Conservation (phyloP, 108 stramenopile species). For the Conticribra guillardii region DNA sequence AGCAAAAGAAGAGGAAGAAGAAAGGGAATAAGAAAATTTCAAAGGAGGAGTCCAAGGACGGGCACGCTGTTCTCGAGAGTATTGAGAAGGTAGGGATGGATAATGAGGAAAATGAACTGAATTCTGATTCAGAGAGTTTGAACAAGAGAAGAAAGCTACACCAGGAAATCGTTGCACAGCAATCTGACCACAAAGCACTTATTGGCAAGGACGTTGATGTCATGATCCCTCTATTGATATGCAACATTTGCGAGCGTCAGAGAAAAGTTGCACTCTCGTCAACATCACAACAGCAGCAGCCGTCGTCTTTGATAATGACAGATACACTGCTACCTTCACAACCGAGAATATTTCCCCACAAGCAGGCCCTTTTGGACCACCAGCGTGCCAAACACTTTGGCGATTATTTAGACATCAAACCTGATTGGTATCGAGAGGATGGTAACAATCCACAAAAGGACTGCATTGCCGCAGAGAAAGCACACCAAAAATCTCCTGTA, state of each 20-base stretch:
- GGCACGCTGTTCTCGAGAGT: not conserved
- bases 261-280: too few species aligned
- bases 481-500: not conserved
- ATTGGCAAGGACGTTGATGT: too few species aligned
- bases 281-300: too few species aligned
- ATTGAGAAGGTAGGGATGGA: too few species aligned
- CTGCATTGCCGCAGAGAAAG: not conserved
- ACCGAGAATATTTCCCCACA: conserved; percentile 55
- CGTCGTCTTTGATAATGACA: too few species aligned
- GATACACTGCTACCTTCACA: too few species aligned
- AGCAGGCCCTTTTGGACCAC: conserved; percentile 69
- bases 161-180: too few species aligned
- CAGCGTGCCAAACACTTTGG: conserved; percentile 74
- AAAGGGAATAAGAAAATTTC: conserved; percentile 36
- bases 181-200: too few species aligned
- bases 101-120: too few species aligned
- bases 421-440: conserved; percentile 64
- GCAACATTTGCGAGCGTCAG: conserved; percentile 23
- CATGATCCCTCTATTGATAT: conserved; percentile 10
- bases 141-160: not conserved
- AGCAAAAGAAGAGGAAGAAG: conserved; percentile 34
- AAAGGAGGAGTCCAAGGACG: not conserved
- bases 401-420: conserved; percentile 61
- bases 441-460: not conserved
- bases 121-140: too few species aligned